Percentiles rank a stretch among this genome's conserved stretches.
These are phyloP conservation scores for Zygosaccharomyces pseudorouxii DNA, from an alignment of 805 yeast genomes.

Conservation along the genomic window DNA sequence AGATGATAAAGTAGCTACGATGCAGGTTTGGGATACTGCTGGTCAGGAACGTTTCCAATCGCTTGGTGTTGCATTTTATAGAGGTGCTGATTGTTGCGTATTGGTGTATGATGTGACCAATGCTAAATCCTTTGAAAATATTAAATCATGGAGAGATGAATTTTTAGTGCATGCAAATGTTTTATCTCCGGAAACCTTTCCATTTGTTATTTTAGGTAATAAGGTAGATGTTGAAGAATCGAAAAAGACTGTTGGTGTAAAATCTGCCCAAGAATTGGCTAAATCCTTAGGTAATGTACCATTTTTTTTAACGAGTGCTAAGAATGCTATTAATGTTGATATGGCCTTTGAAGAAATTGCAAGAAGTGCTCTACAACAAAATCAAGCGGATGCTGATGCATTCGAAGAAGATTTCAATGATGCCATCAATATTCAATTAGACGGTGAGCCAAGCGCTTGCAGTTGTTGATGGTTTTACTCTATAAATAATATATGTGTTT, in stretches of 20 bases:
- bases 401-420: conserved; percentile 92
- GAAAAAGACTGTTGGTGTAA: conserved; percentile 63
- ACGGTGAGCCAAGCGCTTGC: conserved; percentile 72
- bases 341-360: conserved; percentile 95
- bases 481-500: conserved; percentile 2
- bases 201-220: conserved; percentile 91
- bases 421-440: conserved; percentile 91
- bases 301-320: conserved; percentile 95
- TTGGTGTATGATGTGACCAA: conserved; percentile 94
- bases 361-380: conserved; percentile 92
- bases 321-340: conserved; percentile 92
- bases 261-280: conserved; percentile 59
- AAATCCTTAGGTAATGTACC: conserved; percentile 74
- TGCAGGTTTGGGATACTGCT: conserved; percentile 96
- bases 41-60: conserved; percentile 98
- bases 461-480: conserved; percentile 46
- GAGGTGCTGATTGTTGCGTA: conserved; percentile 98
- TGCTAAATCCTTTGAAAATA: conserved; percentile 83
- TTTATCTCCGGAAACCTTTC: conserved; percentile 89
- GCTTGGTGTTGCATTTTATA: conserved; percentile 91
- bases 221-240: conserved; percentile 92
- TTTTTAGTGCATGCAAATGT: conserved; percentile 91
- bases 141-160: conserved; percentile 92
- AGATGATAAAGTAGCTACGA: conserved; percentile 51
- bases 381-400: conserved; percentile 61